A percentile compares a stretch with the other conserved stretches of the same genome.
Evolutionary conservation across 352 stramenopile species (phyloP).

Genomic region (Phytophthora tentaculata): DNA sequence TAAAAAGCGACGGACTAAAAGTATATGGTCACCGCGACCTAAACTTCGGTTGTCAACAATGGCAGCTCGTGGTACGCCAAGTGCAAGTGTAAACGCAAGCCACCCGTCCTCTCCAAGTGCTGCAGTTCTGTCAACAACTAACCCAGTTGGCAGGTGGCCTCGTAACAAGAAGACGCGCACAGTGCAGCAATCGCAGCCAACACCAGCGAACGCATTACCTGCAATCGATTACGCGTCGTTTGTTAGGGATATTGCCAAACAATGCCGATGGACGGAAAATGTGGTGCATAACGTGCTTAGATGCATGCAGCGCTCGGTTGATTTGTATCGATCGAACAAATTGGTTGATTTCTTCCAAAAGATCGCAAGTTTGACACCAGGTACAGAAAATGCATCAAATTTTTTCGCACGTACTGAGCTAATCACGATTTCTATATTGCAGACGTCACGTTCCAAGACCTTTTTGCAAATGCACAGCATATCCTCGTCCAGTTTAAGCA

Average conservation of each 20-base stretch:
- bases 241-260: conserved; percentile 42
- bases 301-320: conserved; percentile 46
- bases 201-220: conserved; percentile 13
- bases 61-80: conserved; percentile 11
- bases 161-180: conserved; percentile 5
- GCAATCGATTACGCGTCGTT: conserved; percentile 38
- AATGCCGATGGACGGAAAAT: conserved; percentile 44
- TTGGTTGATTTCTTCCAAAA: conserved; percentile 46
- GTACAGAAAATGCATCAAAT: conserved; percentile 24
- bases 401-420: neutral
- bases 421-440: conserved; percentile 7
- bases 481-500: conserved; percentile 53
- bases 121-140: conserved; percentile 2
- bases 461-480: conserved; percentile 41
- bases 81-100: conserved; percentile 2
- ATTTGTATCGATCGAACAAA: conserved; percentile 50
- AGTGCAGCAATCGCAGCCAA: neutral
- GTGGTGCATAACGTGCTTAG: conserved; percentile 39
- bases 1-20: conserved; percentile 34
- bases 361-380: conserved; percentile 43
- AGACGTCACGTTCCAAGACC: conserved; percentile 41
- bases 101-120: conserved; percentile 1
- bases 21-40: conserved; percentile 20
- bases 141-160: neutral
- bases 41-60: conserved; percentile 26